Conservation (phyloP, 495 filamentous ascomycete species). For the Parachaetomium inaequale region DNA sequence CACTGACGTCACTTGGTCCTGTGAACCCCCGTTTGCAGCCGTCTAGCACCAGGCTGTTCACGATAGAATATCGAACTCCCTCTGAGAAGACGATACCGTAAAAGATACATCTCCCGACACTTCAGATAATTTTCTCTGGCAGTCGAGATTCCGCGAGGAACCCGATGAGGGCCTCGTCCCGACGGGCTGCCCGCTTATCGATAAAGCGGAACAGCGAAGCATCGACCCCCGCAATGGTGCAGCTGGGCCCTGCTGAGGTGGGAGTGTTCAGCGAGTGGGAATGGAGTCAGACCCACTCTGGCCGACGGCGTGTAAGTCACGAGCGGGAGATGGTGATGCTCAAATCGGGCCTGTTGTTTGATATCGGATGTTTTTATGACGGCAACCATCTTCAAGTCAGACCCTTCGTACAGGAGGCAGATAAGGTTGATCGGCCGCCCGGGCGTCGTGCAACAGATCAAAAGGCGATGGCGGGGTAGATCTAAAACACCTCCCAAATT, state of each 20-base stretch:
- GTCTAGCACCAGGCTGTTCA: neutral
- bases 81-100: neutral
- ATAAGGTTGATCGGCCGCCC: neutral
- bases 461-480: slow-evolving; percentile 4
- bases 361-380: neutral
- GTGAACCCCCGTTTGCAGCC: neutral
- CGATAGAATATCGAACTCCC: neutral
- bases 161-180: neutral
- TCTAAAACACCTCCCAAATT: neutral
- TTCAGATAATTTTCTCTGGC: neutral
- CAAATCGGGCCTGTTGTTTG: neutral
- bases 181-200: neutral
- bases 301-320: slow-evolving; percentile 3
- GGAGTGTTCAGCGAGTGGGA: neutral
- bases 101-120: too few relatives aligned
- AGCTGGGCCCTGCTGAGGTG: neutral
- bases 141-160: neutral
- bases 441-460: neutral
- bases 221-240: slow-evolving; percentile 10
- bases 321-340: neutral
- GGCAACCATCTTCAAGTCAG: neutral
- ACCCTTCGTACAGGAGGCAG: neutral
- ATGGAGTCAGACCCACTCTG: slow-evolving; percentile 11
- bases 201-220: neutral
- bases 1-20: neutral